Base-by-base conservation (phyloP, 305 asterid species). In the Fraxinus sp. region DNA sequence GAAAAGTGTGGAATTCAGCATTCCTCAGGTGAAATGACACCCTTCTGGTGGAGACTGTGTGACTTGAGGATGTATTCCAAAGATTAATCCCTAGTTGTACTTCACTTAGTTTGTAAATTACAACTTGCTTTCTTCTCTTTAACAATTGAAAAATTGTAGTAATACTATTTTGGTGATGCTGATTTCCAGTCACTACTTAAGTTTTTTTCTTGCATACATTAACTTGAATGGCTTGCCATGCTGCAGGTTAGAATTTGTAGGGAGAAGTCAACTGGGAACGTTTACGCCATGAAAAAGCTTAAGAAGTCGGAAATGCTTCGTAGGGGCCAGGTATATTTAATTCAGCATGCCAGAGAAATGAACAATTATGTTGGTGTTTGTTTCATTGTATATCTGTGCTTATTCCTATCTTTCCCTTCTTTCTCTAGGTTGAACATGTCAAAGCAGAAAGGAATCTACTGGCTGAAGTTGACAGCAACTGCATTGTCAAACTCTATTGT, bases 241-340 rank as follows among this genome's bases (percentile, higher is more conserved):
- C 24, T 82, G 79, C 93, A 94, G 97, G 98, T 95, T 83, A 92
- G 97, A 84, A 86, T 95, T 73, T 95, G 98, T 84, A 88, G 92
- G 83, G 98, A 95, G 90, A 95, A 93, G 90, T 86, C 96, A 82
- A 93, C 96, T 79, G 82, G 94, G 78, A 92, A 93, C 88, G 97
- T 95, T 76, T 95, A 92, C 39, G 98, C 98, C 87, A 95, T 95
- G 98, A 95, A 95, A 88, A 95, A 95, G 87, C 98, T 95, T 75
- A 95, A 92, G 91, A 95, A 95, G 83, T 93, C 98, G 1, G 98
- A 95, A 90, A 95, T 95, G 98, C 97, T 95, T 81, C 97, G 97
- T 73, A 91, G 98, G 88, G 98, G 98, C 83, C 98, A 95, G 98
- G 98, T 95, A 81, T 66, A 81, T 72, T 77, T 35, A 22, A 82